Percentiles rank a stretch among this genome's conserved stretches.
Conservation (phyloP, 139 green algal genomes). For the Pycnococcus provasolii region DNA sequence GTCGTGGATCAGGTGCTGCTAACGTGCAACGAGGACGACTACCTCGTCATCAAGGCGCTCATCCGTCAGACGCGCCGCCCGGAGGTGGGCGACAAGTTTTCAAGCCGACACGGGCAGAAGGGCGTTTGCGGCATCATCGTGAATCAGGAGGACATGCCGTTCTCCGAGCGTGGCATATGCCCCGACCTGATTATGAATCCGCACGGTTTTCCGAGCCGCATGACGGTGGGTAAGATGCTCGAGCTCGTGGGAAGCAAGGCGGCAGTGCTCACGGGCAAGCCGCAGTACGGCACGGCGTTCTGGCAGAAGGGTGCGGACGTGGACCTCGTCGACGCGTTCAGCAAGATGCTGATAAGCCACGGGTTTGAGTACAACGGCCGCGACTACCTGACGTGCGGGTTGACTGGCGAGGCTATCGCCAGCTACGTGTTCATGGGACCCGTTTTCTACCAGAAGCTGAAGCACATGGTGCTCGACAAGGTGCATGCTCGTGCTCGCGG, state of each 20-base stretch:
- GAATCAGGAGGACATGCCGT: slow-evolving; percentile 82
- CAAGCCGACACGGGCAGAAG: slow-evolving; percentile 86
- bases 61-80: slow-evolving; percentile 85
- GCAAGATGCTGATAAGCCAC: slow-evolving; percentile 57
- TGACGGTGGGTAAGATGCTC: slow-evolving; percentile 83
- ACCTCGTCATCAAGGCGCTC: slow-evolving; percentile 76
- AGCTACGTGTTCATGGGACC: slow-evolving; percentile 98
- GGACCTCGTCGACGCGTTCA: slow-evolving; percentile 51
- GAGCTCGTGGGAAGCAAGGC: slow-evolving; percentile 92
- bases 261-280: slow-evolving; percentile 42
- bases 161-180: slow-evolving; percentile 73
- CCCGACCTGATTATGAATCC: slow-evolving; percentile 84
- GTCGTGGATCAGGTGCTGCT: slow-evolving; percentile 91
- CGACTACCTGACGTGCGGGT: slow-evolving; percentile 62
- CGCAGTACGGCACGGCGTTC: slow-evolving; percentile 83
- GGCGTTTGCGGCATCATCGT: slow-evolving; percentile 84
- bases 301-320: slow-evolving; percentile 70
- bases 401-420: slow-evolving; percentile 84
- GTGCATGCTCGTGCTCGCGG: slow-evolving; percentile 79
- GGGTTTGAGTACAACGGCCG: slow-evolving; percentile 68
- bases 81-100: slow-evolving; percentile 94
- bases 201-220: slow-evolving; percentile 55
- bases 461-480: slow-evolving; percentile 99
- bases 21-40: slow-evolving; percentile 83
- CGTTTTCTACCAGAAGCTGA: slow-evolving; percentile 99